These are phyloP conservation scores for Letharia columbiana DNA, from an alignment of 495 filamentous ascomycete genomes.

Conservation along the genomic window DNA sequence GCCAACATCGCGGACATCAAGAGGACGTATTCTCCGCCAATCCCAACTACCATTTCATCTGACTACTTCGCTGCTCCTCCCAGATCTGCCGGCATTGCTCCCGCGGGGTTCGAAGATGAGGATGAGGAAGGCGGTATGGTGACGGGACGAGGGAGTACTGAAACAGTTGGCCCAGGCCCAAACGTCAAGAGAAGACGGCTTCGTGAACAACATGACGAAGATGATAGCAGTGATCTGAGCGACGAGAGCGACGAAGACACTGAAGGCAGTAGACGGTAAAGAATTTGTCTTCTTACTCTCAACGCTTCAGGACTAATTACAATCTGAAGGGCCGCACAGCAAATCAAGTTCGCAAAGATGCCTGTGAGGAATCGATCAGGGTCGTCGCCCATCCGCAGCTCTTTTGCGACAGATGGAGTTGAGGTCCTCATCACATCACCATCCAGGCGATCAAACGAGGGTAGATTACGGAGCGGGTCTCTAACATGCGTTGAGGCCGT, in stretches of 20 bases:
- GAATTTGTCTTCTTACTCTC: conserved; percentile 18
- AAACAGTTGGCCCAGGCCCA: conserved; percentile 59
- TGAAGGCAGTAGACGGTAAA: conserved; percentile 44
- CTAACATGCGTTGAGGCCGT: conserved; percentile 65
- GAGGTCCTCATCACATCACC: conserved; percentile 50
- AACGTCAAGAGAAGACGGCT: conserved; percentile 42
- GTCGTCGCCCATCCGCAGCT: conserved; percentile 70
- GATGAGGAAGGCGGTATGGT: conserved; percentile 76
- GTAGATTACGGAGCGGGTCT: conserved; percentile 57
- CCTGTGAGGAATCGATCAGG: conserved; percentile 78
- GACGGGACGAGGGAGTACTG: conserved; percentile 63
- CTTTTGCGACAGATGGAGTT: conserved; percentile 41
- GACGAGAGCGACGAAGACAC: conserved; percentile 92
- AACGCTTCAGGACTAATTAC: conserved; percentile 9
- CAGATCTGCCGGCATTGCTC: conserved; percentile 39
- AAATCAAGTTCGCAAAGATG: conserved; percentile 94
- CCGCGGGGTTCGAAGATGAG: conserved; percentile 50
- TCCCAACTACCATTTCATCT: conserved; percentile 78
- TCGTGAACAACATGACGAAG: conserved; percentile 77
- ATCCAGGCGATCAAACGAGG: conserved; percentile 40
- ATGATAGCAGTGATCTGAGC: conserved; percentile 93
- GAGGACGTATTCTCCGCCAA: conserved; percentile 90
- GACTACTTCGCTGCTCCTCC: conserved; percentile 83
- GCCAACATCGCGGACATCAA: conserved; percentile 68
- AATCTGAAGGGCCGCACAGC: conserved; percentile 50